Evolutionary conservation across 352 stramenopile genomes (phyloP), one percentile per base, ranked within the genome.

Genomic region (Pythium phragmiticola): DNA sequence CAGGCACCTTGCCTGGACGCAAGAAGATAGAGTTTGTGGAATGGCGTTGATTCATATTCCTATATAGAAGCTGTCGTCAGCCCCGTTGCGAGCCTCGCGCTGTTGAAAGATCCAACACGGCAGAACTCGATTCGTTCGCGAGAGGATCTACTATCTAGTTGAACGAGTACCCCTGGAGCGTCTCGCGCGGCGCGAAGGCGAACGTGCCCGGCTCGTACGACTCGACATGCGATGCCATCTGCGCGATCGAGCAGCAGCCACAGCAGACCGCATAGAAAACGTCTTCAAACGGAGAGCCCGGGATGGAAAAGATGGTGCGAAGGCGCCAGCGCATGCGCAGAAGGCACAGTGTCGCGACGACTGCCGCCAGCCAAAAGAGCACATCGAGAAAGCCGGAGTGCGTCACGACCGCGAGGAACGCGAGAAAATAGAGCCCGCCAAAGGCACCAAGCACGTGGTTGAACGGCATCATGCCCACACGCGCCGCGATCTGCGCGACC

Each of bases 161-260:
- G 56, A 77, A 63, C 28, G 78, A 75, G 72, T 89, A 89, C 46
- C 80, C 80, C 51, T 81, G 70, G 6, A 92, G 80, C 41, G 84
- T 92, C 17, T 78, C 70, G 41, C 78, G 84, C 19, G 84, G 81
- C 12, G 71, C 60, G 36, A 93, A 90, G 11, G 73, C 54, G 59
- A 83, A 88, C 28, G 58, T 57, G 30, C 82, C 84, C 1, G 82
- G 84, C 70, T 89, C 77, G 64, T 91, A 93, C 53, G 82, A 87
- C 68, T 90, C 78, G 58, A 93, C 82, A 63, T 93, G 80, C 21
- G 82, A 87, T 11, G 82, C 84, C 78, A 91, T 89, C 66, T 92
- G 84, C 11, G 84, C 84, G 53, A 91, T 75, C 2, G 82, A 88
- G 72, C 84, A 92, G 72, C 75, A 90, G 59, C 76, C 78, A 65